Evolutionary conservation across 2,329 filamentous ascomycete species (phyloP).

Genomic region (Akanthomyces muscarius): DNA sequence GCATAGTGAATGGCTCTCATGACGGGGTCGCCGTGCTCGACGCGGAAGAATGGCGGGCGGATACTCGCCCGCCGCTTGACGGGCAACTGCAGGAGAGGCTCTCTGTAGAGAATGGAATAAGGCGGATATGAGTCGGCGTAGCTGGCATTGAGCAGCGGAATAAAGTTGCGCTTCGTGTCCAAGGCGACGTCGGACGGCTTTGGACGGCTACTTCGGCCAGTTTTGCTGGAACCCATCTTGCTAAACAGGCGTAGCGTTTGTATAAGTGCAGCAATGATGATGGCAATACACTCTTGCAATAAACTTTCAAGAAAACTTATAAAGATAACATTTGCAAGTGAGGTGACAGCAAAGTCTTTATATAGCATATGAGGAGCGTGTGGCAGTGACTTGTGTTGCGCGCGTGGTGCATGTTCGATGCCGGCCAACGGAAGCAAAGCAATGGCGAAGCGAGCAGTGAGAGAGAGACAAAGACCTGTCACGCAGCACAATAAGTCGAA

Average conservation of each 20-base stretch:
- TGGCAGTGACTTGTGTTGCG: not conserved
- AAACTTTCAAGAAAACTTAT: not conserved
- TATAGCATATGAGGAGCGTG: not conserved
- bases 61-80: constrained; percentile 35
- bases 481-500: constrained; percentile 35
- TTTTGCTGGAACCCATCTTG: constrained; percentile 31
- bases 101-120: constrained; percentile 56
- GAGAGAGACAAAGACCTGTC: constrained; percentile 28
- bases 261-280: not conserved
- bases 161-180: constrained; percentile 67
- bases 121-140: constrained; percentile 52
- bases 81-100: constrained; percentile 45
- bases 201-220: constrained; percentile 41
- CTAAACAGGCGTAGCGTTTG: not conserved
- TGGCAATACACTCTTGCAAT: not conserved
- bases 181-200: constrained; percentile 64
- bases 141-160: constrained; percentile 58
- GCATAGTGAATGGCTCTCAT: constrained; percentile 57
- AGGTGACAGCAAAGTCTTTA: not conserved
- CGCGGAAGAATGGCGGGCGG: constrained; percentile 44
- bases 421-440: not conserved
- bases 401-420: not conserved
- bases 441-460: constrained; percentile 11
- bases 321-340: not conserved
- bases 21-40: constrained; percentile 56